Evolutionary conservation across 495 filamentous ascomycete genomes (phyloP).

Genomic region (Rhypophila decipiens): DNA sequence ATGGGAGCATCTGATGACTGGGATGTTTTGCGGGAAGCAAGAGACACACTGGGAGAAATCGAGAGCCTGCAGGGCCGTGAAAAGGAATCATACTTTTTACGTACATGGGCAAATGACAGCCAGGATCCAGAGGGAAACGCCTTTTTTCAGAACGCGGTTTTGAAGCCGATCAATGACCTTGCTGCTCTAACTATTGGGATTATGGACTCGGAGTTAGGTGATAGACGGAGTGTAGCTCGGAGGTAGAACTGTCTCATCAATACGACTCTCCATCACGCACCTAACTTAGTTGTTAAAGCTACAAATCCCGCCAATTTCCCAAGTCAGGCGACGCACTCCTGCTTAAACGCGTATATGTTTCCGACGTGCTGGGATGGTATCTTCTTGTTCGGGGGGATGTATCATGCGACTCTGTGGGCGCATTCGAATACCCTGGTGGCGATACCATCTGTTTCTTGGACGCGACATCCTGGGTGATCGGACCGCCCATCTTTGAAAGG

Average conservation of each 20-base stretch:
- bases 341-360: too few relatives aligned
- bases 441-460: conserved; percentile 10
- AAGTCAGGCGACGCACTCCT: too few relatives aligned
- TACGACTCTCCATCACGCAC: too few relatives aligned
- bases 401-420: too few relatives aligned
- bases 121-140: conserved; percentile 18
- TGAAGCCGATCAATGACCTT: conserved; percentile 27
- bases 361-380: too few relatives aligned
- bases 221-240: not conserved
- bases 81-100: conserved; percentile 25
- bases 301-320: too few relatives aligned
- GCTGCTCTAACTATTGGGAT: conserved; percentile 29
- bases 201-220: conserved; percentile 27
- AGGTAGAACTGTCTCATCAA: conserved; percentile 6
- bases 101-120: conserved; percentile 31
- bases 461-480: not conserved
- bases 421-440: too few relatives aligned
- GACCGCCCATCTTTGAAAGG: not conserved
- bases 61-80: conserved; percentile 30
- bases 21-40: conserved; percentile 28
- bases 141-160: conserved; percentile 32
- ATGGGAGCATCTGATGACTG: conserved; percentile 27
- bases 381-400: too few relatives aligned
- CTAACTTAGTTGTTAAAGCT: too few relatives aligned
- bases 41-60: conserved; percentile 30